Base-by-base conservation (phyloP, 169 alveolate genomes). In the Eimeria falciformis region DNA sequence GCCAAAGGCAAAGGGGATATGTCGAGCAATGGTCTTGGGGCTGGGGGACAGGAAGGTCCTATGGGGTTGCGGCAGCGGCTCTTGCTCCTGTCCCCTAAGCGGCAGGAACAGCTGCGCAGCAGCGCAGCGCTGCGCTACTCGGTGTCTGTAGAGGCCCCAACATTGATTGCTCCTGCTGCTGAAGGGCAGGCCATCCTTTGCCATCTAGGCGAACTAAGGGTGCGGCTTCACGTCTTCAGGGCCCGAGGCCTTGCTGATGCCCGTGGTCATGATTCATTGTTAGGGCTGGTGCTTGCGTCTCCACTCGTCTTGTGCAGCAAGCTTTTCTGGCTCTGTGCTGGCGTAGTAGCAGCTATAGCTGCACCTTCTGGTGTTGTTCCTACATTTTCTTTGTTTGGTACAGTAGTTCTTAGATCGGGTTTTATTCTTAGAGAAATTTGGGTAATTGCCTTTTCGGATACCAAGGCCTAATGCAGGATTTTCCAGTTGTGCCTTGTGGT, bases 141-240 rank as follows among this genome's bases (percentile, higher is more conserved):
- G 3, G 89, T 81, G 6, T 53, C 27, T 29, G 73, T 81, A 66
- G 89, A 81, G 89, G 77, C 58, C 65, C 89, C 89, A 33, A 81
- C 89, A 33, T n/a, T 81, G 62, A 55, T 81, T 55, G 56, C 65
- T 65, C 89, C 89, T n/a, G 73, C 89, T 5, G 50, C 73, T 29
- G 89, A 53, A 6, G 89, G 89, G 33, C 53, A 56, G 56, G 89
- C 89, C 25, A 23, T 81, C 12, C 56, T 81, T 5, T 81, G 89
- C 53, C 89, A 55, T 81, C 75, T 81, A 25, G 89, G 89, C 5
- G 89, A 81, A 55, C 25, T 81, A 75, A 45, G 89, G 47, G 89
- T 81, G 14, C n/a, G 62, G 7, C 14, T 50, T 7, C 7, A 11
- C 14, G 62, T 14, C 62, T 50, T 50, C n/a, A n/a, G n/a, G n/a